phyloP scores from a whole-genome alignment of 352 stramenopile species.

The Phytophthora foliorum region DNA sequence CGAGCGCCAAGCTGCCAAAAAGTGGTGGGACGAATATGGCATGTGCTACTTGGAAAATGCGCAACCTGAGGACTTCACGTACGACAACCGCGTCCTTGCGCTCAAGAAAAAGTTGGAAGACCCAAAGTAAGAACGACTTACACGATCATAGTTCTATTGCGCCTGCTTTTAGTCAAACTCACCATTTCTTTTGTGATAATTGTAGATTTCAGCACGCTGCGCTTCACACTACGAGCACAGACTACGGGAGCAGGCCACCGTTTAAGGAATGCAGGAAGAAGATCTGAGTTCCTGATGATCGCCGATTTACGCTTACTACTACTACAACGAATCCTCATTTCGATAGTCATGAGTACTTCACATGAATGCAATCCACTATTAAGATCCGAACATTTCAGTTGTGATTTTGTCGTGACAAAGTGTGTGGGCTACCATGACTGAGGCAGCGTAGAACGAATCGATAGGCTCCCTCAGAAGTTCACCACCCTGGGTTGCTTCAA shows the following conservation, averaged over 20 bases:
- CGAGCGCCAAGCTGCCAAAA: conserved; percentile 78
- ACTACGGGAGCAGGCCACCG: conserved; percentile 74
- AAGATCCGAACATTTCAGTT: too few relatives aligned
- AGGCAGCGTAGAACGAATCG: too few relatives aligned
- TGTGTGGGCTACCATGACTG: too few relatives aligned
- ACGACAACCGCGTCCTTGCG: conserved; percentile 80
- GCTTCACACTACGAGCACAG: conserved; percentile 65
- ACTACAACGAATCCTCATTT: too few relatives aligned
- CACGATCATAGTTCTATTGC: not conserved
- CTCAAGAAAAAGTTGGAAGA: conserved; percentile 72
- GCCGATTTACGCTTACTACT: not conserved
- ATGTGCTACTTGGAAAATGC: conserved; percentile 83
- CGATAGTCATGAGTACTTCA: not conserved
- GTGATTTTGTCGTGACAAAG: too few relatives aligned
- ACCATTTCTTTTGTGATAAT: not conserved
- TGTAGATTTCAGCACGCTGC: conserved; percentile 62
- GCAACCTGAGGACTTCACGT: conserved; percentile 85
- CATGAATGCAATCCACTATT: too few relatives aligned
- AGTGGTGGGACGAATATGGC: conserved; percentile 87
- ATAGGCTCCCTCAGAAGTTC: too few relatives aligned
- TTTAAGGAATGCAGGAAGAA: conserved; percentile 85
- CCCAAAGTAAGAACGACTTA: conserved; percentile 52
- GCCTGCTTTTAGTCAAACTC: not conserved
- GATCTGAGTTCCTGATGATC: conserved; percentile 25
- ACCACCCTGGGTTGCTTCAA: too few relatives aligned